These are phyloP conservation scores for Geotrichum phurueaensis DNA, from an alignment of 1,139 yeast genomes.

Conservation along the genomic window DNA sequence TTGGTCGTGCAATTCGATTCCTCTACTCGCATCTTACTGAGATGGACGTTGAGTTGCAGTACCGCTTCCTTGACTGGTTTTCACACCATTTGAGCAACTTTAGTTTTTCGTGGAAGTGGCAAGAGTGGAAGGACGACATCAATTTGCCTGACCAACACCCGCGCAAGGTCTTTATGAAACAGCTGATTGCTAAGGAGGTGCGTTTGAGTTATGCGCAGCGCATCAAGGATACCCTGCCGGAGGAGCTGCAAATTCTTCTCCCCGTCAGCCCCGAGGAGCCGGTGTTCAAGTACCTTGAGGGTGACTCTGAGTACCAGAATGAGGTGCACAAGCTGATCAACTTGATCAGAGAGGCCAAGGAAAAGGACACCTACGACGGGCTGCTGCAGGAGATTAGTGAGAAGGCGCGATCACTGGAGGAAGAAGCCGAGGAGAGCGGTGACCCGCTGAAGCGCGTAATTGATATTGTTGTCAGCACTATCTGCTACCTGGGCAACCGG, in stretches of 20 bases:
- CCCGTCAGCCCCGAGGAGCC: conserved; percentile 44
- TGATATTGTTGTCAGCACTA: conserved; percentile 60
- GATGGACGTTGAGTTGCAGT: conserved; percentile 69
- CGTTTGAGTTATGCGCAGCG: conserved; percentile 67
- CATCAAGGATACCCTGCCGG: conserved; percentile 70
- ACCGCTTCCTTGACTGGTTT: conserved; percentile 84
- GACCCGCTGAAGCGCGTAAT: conserved; percentile 46
- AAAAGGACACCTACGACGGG: conserved; percentile 33
- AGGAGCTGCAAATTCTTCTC: conserved; percentile 61
- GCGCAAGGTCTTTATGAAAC: conserved; percentile 63
- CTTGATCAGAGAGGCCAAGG: conserved; percentile 29
- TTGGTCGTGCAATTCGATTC: conserved; percentile 88
- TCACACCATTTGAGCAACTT: conserved; percentile 89
- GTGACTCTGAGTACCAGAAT: conserved; percentile 35
- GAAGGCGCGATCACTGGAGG: conserved; percentile 24
- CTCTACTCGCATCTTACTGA: conserved; percentile 63
- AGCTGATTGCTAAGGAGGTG: conserved; percentile 76
- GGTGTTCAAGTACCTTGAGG: conserved; percentile 37
- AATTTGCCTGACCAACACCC: conserved; percentile 52
- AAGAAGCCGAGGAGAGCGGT: conserved; percentile 25
- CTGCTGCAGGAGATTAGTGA: conserved; percentile 34
- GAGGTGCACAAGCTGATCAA: conserved; percentile 35
- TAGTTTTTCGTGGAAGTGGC: conserved; percentile 97
- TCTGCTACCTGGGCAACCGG: conserved; percentile 81
- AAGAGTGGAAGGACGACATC: conserved; percentile 59